These are phyloP conservation scores for Gonapodya sp. DNA, from an alignment of 192 early-diverging fungal species.

Conservation along the genomic window DNA sequence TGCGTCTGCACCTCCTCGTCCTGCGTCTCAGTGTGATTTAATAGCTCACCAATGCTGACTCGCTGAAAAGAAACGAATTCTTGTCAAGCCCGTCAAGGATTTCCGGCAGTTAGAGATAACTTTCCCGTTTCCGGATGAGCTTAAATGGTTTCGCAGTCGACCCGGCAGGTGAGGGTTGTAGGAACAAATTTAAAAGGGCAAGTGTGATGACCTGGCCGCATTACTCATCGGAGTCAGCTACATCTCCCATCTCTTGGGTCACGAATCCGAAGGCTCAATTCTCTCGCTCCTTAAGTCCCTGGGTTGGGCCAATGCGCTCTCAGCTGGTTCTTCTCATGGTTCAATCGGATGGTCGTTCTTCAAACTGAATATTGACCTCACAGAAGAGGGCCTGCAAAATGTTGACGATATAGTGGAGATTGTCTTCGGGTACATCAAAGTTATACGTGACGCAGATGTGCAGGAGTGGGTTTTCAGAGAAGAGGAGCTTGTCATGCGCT, in stretches of 20 bases:
- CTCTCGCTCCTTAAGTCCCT: conserved; percentile 74
- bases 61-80: conserved; percentile 51
- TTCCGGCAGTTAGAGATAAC: conserved; percentile 65
- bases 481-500: conserved; percentile 18
- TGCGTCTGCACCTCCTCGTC: no score
- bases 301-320: conserved; percentile 79
- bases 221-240: conserved; percentile 53
- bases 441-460: conserved; percentile 62
- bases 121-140: conserved; percentile 79
- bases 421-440: conserved; percentile 81
- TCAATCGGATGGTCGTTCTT: conserved; percentile 71
- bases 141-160: conserved; percentile 30
- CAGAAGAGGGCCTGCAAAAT: conserved; percentile 62
- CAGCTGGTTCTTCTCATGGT: conserved; percentile 51
- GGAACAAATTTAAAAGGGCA: background rate
- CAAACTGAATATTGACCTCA: conserved; percentile 73
- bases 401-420: conserved; percentile 71
- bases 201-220: conserved; percentile 19
- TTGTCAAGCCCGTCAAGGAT: conserved; percentile 72
- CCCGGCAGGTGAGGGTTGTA: background rate
- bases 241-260: conserved; percentile 80
- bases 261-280: conserved; percentile 82
- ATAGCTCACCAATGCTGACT: no score
- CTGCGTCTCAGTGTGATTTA: no score
- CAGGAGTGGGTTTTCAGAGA: conserved; percentile 79